Evolutionary conservation across 441 rosid genomes (phyloP), one percentile per base, ranked within the genome.

Genomic region (Syzygium malaccense): DNA sequence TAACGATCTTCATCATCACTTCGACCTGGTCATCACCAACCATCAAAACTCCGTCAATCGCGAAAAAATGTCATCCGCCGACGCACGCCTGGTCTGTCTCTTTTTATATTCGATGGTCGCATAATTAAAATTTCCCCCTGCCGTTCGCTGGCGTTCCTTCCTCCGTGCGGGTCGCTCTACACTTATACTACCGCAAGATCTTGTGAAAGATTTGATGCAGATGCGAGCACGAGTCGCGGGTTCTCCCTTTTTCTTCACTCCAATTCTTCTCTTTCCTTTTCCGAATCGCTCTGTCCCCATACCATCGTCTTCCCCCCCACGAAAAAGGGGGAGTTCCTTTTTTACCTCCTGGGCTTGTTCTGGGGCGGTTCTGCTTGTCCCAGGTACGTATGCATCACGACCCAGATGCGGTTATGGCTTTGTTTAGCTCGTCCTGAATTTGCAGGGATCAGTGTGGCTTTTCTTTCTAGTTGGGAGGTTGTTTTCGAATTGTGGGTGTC

Each of bases 1-100:
- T 0, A 15, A 19, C 10, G 49, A 20, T 0, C 15, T 37, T 37
- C 12, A 7, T 37, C 9, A 6, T 23, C 1, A 5, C 32, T 6
- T 60, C 66, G 14, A 45, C 66, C 23, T 60, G 32, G 66, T 18
- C 56, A 18, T 17, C 56, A 55, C 56, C 33, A 14, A 1, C 32
- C 10, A 3, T 17, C 68, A 6, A 62, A 62, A 32, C 33, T 14
- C 2, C 8, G 68, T 14, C 4, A n/a, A 62, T 62, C 33, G 33
- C 9, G 2, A 28, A n/a, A 14, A n/a, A 14, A 14, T 55, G 68
- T 30, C 68, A 7, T 62, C 33, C 10, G 37, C 71, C 71, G 71
- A 30, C 71, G 71, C 71, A 1, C 37, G 37, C 1, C 71, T 33
- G 75, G 68, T 6, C 33, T 28, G 6, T 19, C 6, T 8, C 19